Percentiles rank a stretch among this genome's conserved stretches.
phyloP scores from a whole-genome alignment of 2,329 filamentous ascomycete genomes.

The Ambrosiella cleistominuta region DNA sequence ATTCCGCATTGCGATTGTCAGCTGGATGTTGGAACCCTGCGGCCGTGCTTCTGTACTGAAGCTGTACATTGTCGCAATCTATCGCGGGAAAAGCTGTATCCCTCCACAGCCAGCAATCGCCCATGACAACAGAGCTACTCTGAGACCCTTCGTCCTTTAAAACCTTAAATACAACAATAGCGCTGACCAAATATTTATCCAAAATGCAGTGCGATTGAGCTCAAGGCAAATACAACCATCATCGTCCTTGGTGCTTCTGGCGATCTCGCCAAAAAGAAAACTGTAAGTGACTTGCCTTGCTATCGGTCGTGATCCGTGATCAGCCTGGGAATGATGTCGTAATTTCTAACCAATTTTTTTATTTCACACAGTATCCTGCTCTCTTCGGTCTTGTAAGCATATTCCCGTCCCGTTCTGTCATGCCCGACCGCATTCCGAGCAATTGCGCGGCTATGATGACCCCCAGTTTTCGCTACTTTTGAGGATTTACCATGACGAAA shows the following conservation, averaged over 20 bases:
- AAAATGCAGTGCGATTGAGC: constrained; percentile 57
- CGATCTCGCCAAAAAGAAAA: constrained; percentile 99
- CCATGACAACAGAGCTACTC: background rate
- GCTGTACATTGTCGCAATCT: constrained; percentile 9
- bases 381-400: constrained; percentile 85
- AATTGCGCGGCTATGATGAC: background rate
- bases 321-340: background rate
- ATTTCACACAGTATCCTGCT: constrained; percentile 58
- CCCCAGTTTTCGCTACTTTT: background rate
- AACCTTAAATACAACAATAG: background rate
- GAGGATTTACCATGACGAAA: background rate
- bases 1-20: background rate
- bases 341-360: background rate
- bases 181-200: background rate
- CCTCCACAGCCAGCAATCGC: background rate
- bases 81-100: constrained; percentile 7
- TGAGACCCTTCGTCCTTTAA: background rate
- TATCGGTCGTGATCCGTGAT: constrained; percentile 10
- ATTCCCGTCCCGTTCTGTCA: background rate
- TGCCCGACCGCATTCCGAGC: background rate
- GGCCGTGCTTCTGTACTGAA: constrained; percentile 7
- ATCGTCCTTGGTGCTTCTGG: constrained; percentile 93
- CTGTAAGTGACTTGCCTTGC: constrained; percentile 38
- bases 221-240: constrained; percentile 96
- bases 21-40: background rate